phyloP scores from a whole-genome alignment of 2,329 filamentous ascomycete genomes.

The Colletotrichum ledebouriae region DNA sequence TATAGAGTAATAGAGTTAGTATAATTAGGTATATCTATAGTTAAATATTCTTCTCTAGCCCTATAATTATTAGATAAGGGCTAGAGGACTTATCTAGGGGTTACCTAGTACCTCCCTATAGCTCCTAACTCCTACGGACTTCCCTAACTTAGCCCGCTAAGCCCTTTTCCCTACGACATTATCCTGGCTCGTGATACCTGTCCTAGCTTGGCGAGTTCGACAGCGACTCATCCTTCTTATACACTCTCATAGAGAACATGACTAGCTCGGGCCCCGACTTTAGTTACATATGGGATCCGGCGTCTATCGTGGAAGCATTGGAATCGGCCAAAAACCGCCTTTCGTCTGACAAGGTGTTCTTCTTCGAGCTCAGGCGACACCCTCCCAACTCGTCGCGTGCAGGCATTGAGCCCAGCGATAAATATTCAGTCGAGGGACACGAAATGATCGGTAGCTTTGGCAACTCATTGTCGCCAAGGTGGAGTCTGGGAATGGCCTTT shows the following conservation, averaged over 20 bases:
- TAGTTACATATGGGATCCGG: slow-evolving; percentile 5
- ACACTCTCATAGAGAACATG: background rate
- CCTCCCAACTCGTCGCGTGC: background rate
- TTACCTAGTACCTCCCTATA: too few relatives aligned
- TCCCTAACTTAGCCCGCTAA: too few relatives aligned
- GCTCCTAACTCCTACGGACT: too few relatives aligned
- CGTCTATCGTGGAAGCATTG: background rate
- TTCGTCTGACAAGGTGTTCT: background rate
- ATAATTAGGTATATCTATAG: too few relatives aligned
- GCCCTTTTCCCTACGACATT: too few relatives aligned
- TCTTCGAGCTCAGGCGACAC: slow-evolving; percentile 5
- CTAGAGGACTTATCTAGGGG: too few relatives aligned
- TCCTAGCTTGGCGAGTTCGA: too few relatives aligned
- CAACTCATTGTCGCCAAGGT: background rate
- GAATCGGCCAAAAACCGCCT: background rate
- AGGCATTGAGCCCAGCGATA: background rate
- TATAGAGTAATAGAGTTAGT: too few relatives aligned
- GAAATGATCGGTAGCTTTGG: background rate
- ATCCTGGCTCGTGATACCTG: too few relatives aligned
- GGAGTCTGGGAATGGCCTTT: background rate
- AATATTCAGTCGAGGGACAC: background rate
- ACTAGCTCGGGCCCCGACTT: background rate
- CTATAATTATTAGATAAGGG: too few relatives aligned
- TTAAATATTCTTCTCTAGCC: too few relatives aligned
- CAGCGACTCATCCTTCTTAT: too few relatives aligned